Evolutionary conservation across 148 eudicot species (phyloP).

Genomic region (Fallopia convolvulus): DNA sequence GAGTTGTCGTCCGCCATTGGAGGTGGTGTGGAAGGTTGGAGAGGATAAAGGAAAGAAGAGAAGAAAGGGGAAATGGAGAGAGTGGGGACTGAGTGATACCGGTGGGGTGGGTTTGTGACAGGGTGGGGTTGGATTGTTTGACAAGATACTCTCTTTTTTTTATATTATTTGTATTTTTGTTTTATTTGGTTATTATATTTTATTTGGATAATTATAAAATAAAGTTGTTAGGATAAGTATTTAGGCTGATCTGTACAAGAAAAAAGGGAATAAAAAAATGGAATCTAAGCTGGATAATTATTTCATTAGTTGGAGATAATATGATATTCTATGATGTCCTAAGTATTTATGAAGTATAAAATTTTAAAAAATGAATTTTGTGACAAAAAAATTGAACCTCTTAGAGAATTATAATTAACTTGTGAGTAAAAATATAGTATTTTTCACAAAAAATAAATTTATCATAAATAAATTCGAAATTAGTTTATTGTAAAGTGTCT

Average conservation of each 20-base stretch:
- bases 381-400: too few relatives aligned
- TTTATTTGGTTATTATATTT: neutral
- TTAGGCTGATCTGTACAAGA: neutral
- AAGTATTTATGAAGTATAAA: too few relatives aligned
- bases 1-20: neutral
- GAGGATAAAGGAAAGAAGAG: neutral
- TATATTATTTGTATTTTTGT: neutral
- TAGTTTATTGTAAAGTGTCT: too few relatives aligned
- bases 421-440: too few relatives aligned
- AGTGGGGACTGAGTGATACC: constrained; percentile 12
- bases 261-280: too few relatives aligned
- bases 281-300: too few relatives aligned
- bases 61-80: neutral
- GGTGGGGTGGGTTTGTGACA: constrained; percentile 2
- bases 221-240: neutral
- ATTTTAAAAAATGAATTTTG: too few relatives aligned
- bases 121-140: constrained; percentile 3
- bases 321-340: too few relatives aligned
- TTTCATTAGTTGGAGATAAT: too few relatives aligned
- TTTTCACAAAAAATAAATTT: too few relatives aligned
- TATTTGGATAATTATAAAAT: neutral
- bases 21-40: neutral
- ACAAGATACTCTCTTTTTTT: neutral
- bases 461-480: too few relatives aligned
- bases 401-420: too few relatives aligned